Evolutionary conservation across 176 grass and related monocot species (phyloP), one percentile per base, ranked within the genome.

Genomic region (Themeda triandra): DNA sequence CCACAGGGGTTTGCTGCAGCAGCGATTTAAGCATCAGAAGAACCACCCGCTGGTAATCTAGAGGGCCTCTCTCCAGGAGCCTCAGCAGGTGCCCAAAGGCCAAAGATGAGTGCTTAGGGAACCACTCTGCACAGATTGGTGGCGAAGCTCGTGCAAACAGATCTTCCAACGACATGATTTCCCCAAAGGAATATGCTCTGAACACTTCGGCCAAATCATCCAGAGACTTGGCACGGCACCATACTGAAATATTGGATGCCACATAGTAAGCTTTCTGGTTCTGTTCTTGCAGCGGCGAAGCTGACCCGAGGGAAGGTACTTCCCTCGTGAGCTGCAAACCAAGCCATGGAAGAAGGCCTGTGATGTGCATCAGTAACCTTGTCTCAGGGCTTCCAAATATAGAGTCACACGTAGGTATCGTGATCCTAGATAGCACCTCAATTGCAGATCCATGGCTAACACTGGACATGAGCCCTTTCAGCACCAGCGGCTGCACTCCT

Each of bases 61-160:
- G 56, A 14, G 96, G 96, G 36, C 91, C 96, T 78, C 93, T 81
- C 91, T 98, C 96, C 44, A 98, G 91, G 70, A 98, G 81, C 87
- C 96, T 92, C n/a, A 98, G 83, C 46, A 98, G 84, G 80, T 98
- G 96, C 28, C 96, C 96, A 45, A 98, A 98, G 19, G 96, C 93
- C 86, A 98, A 84, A 86, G 96, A 95, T 32, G 93, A 98, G 83
- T 95, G 88, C 74, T 86, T 98, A 1, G 96, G 96, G 63, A 98
- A 98, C 96, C 96, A 98, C 78, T 90, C 91, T 0, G 69, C 71
- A 74, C 96, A 98, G 28, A 98, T 94, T 69, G 82, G 83, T 2
- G 89, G 96, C 4, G 89, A 95, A 13, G 93, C 86, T 29, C 89
- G 88, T 0, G 42, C 63, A 79, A 98, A 98, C 2, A 98, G 89